phyloP scores from a whole-genome alignment of 257 asterid species.

The Gentiana straminea region DNA sequence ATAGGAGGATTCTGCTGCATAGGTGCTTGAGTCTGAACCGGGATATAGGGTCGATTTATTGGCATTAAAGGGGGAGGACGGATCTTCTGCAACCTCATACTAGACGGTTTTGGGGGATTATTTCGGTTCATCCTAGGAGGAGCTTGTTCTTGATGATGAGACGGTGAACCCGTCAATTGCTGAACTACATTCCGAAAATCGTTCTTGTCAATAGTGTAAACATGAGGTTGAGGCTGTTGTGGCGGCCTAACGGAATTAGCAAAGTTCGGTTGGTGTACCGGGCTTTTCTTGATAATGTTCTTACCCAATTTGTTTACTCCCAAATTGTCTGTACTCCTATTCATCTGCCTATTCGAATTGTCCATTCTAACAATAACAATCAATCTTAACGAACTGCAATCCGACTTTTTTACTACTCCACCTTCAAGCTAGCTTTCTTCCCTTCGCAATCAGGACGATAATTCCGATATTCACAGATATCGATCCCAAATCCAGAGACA shows the following conservation, averaged over 20 bases:
- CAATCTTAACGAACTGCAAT: not conserved
- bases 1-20: slow-evolving; percentile 24
- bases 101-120: slow-evolving; percentile 54
- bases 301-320: slow-evolving; percentile 82
- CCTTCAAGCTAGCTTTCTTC: slow-evolving; percentile 1
- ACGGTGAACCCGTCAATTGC: slow-evolving; percentile 79
- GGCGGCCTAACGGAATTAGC: slow-evolving; percentile 32
- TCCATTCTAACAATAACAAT: slow-evolving; percentile 32
- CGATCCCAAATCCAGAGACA: no score
- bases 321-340: slow-evolving; percentile 47
- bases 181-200: slow-evolving; percentile 85
- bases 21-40: slow-evolving; percentile 37
- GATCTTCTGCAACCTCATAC: slow-evolving; percentile 63
- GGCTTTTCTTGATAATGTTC: slow-evolving; percentile 68
- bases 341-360: slow-evolving; percentile 42
- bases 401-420: not conserved
- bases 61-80: slow-evolving; percentile 79
- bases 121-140: slow-evolving; percentile 53
- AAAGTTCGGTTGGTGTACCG: slow-evolving; percentile 72
- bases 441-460: not conserved
- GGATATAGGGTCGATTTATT: slow-evolving; percentile 53
- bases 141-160: slow-evolving; percentile 37
- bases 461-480: no score
- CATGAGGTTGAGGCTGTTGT: slow-evolving; percentile 86
- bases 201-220: slow-evolving; percentile 81